phyloP scores from a whole-genome alignment of 257 asterid genomes.

The Eucommia ulmoides region DNA sequence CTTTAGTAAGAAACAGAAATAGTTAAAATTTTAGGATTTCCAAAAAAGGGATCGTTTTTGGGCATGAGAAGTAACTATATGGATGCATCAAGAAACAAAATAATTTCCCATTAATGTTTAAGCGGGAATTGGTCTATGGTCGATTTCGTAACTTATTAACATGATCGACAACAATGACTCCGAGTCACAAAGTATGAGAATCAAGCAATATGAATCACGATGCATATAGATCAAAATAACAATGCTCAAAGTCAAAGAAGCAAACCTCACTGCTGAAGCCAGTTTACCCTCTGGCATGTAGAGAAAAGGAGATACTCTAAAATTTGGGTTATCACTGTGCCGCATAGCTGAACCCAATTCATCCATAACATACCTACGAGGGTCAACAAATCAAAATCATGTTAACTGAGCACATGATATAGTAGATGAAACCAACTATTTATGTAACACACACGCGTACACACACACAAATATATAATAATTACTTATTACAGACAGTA shows the following conservation, averaged over 20 bases:
- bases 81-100: too few species aligned
- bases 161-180: not conserved
- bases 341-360: conserved; percentile 96
- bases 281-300: conserved; percentile 93
- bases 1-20: too few species aligned
- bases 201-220: conserved; percentile 1
- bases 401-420: not conserved
- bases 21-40: too few species aligned
- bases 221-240: too few species aligned
- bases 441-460: too few species aligned
- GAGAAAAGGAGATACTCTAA: conserved; percentile 86
- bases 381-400: conserved; percentile 9
- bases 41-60: too few species aligned
- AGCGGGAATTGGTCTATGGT: too few species aligned
- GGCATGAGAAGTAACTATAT: too few species aligned
- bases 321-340: conserved; percentile 84
- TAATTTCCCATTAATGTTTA: too few species aligned
- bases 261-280: conserved; percentile 86
- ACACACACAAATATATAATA: too few species aligned
- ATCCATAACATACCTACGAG: conserved; percentile 91
- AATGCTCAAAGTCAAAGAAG: conserved; percentile 19
- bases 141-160: not conserved
- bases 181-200: not conserved
- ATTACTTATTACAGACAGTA: too few species aligned
- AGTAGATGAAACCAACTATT: too few species aligned